Percentiles rank a stretch among this genome's conserved stretches.
Conservation (phyloP, 73 alveolate genomes). For the Effrenium voratum region DNA sequence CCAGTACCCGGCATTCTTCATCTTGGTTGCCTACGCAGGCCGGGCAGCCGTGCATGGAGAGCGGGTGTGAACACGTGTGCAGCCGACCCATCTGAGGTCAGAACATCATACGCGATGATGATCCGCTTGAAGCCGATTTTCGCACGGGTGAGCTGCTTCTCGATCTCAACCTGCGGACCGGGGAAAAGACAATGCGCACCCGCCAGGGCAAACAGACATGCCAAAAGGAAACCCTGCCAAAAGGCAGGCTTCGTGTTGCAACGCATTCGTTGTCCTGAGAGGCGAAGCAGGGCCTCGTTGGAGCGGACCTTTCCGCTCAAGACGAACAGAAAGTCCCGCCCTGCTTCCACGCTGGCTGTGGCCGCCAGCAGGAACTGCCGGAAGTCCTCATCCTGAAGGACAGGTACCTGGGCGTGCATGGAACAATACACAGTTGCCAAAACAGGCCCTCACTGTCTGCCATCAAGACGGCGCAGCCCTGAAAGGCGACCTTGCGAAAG, state of each 20-base stretch:
- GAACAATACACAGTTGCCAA: neutral
- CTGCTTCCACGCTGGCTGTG: neutral
- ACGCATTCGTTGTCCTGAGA: no score
- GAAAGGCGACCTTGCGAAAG: no score
- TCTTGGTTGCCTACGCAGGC: neutral
- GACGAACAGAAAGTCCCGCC: neutral
- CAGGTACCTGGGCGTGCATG: neutral
- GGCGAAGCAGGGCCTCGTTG: neutral
- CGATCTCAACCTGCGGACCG: neutral
- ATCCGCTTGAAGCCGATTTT: neutral
- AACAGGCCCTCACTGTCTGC: no score
- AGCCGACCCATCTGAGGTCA: no score
- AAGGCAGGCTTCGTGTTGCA: neutral
- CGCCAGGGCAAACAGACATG: no score
- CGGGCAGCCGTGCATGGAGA: no score
- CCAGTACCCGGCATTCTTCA: neutral
- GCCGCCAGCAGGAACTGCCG: neutral
- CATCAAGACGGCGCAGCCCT: no score
- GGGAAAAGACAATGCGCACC: no score
- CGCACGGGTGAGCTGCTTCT: neutral
- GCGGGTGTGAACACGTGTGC: no score
- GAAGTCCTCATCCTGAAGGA: neutral
- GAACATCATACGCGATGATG: neutral
- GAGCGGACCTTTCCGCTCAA: neutral
- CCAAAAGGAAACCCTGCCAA: no score